Conservation (phyloP, 148 eudicot species). For the Amaranthus palmeri region DNA sequence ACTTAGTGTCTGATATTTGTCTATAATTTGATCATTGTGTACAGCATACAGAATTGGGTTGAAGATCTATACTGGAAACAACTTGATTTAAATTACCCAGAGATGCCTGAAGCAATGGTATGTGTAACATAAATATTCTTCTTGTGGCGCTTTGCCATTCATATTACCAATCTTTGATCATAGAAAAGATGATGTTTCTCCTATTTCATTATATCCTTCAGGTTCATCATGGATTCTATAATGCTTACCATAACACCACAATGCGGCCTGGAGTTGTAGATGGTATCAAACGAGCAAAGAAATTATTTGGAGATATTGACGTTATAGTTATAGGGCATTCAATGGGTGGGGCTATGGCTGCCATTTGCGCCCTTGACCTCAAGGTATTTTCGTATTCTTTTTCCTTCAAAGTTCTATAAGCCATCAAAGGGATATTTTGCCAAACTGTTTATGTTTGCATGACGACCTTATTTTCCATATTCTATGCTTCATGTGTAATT, state of each 20-base stretch:
- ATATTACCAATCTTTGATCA: background rate
- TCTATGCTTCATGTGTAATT: too few relatives aligned
- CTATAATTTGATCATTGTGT: background rate
- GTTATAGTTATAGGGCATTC: constrained; percentile 86
- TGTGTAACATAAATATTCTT: constrained; percentile 2
- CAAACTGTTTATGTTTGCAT: background rate
- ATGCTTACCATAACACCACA: constrained; percentile 85
- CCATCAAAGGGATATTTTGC: background rate
- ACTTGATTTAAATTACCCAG: constrained; percentile 81
- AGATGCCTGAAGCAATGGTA: constrained; percentile 77
- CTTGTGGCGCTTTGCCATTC: background rate
- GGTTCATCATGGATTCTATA: constrained; percentile 98
- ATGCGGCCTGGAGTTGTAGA: constrained; percentile 62
- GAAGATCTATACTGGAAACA: constrained; percentile 97
- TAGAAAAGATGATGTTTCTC: background rate
- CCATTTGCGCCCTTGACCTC: constrained; percentile 88
- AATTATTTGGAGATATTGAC: constrained; percentile 52
- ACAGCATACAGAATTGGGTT: constrained; percentile 88
- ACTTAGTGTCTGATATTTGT: background rate
- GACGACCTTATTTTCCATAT: background rate
- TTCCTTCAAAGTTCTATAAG: background rate
- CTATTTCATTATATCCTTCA: constrained; percentile 25
- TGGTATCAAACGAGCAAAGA: constrained; percentile 61
- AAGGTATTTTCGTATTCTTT: constrained; percentile 34
- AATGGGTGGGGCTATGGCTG: constrained; percentile 99